Evolutionary conservation across 805 yeast genomes (phyloP), one percentile per base, ranked within the genome.

Genomic region (Monosporozyma aerobia): DNA sequence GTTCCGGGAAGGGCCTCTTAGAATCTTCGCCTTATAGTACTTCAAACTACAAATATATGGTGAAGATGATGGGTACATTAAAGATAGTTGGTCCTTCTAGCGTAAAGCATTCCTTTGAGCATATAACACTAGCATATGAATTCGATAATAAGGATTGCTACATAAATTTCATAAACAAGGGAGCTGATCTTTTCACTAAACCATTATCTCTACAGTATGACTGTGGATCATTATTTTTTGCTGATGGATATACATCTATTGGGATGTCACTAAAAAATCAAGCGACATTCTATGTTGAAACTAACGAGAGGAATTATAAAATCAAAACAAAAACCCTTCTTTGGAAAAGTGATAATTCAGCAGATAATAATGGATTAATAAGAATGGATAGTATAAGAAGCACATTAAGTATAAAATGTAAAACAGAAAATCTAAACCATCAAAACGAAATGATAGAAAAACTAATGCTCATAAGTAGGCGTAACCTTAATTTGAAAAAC

Each of bases 151-250:
- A 50, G 25, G 60, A 59, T 1, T 54, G 57, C 14, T 43, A 56
- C 32, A 48, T 59, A 7, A 32, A 48, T 10, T 59, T 64, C n/a
- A 55, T 47, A 8, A 51, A 53, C 41, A 52, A 54, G 33, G 54
- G 54, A 30, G 39, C 37, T 16, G 54, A 44, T 5, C 57, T 62
- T 5, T 52, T 53, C 3, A 55, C 53, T 30, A 44, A 61, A 8
- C 56, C 54, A 27, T 33, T 63, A 5, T 56, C 60, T 46, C 52
- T 61, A 14, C 40, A 47, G 27, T 33, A 37, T n/a, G 65, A 63
- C 35, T 61, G 66, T 47, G 52, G 57, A 29, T 35, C 22, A 33
- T 37, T 59, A 11, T 29, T 54, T 11, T 55, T 62, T 41, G 67
- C 62, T 48, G 29, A 53, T 29, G 48, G 48, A 3, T 51, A 49